Conservation (phyloP, 768 basidiomycete species). For the Trametes maxima region DNA sequence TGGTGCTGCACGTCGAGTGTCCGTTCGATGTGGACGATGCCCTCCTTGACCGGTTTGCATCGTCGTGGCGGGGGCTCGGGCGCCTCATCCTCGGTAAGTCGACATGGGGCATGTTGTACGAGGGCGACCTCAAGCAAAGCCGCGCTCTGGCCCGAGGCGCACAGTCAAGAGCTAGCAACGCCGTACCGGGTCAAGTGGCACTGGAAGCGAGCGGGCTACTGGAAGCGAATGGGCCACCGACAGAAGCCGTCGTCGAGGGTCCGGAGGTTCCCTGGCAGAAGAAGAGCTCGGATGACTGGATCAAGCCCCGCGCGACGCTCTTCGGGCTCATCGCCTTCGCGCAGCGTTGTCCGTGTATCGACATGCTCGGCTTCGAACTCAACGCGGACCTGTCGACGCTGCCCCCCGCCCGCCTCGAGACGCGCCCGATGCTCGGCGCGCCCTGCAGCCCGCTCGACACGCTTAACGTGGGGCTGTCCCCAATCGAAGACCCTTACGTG, state of each 20-base stretch:
- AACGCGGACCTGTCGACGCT: neutral
- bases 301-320: constrained; percentile 1
- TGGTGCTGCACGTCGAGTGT: neutral
- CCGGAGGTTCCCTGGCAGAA: too few relatives aligned
- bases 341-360: neutral
- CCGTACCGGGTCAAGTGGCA: too few relatives aligned
- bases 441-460: neutral
- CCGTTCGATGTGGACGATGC: neutral
- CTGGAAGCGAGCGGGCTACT: too few relatives aligned
- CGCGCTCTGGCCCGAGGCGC: too few relatives aligned
- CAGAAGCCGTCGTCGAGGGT: too few relatives aligned
- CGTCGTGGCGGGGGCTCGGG: neutral
- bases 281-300: neutral
- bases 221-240: too few relatives aligned
- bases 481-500: neutral
- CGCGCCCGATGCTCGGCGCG: neutral
- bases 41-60: neutral
- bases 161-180: too few relatives aligned
- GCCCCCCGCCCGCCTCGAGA: neutral
- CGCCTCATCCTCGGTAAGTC: neutral
- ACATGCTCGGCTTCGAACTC: neutral
- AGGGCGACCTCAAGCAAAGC: neutral
- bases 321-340: neutral
- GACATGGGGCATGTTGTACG: neutral
- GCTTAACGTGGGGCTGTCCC: neutral